Evolutionary conservation across 2,329 filamentous ascomycete genomes (phyloP).

Genomic region (Cytospora schulzeri): DNA sequence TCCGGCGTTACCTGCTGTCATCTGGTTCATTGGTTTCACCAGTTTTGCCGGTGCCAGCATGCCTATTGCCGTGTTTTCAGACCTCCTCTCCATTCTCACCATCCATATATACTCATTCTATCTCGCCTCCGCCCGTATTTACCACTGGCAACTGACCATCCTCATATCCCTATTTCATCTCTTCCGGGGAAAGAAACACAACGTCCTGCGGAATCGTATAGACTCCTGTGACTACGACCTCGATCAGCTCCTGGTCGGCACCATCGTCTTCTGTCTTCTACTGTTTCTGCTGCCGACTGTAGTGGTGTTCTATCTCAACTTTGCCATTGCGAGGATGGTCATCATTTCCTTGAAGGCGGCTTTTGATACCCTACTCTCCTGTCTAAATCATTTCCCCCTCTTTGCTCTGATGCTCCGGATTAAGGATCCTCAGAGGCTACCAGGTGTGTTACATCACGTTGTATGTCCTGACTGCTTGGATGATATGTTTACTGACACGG

Average conservation of each 20-base stretch:
- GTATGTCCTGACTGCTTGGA: too few species aligned
- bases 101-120: constrained; percentile 99
- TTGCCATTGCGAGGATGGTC: constrained; percentile 89
- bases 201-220: constrained; percentile 93
- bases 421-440: constrained; percentile 88
- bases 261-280: constrained; percentile 91
- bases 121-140: constrained; percentile 93
- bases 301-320: constrained; percentile 94
- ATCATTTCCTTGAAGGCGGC: constrained; percentile 92
- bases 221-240: constrained; percentile 99
- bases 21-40: constrained; percentile 91
- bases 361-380: constrained; percentile 89
- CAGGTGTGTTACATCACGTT: constrained; percentile 56
- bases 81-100: constrained; percentile 87
- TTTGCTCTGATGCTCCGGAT: constrained; percentile 95
- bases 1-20: constrained; percentile 79
- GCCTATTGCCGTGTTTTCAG: constrained; percentile 94
- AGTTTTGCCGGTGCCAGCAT: constrained; percentile 95
- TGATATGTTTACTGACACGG: constrained; percentile 29
- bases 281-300: constrained; percentile 96
- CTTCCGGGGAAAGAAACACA: constrained; percentile 97
- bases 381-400: constrained; percentile 94
- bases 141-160: constrained; percentile 97
- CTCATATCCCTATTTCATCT: constrained; percentile 97
- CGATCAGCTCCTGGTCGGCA: constrained; percentile 93